A percentile compares a stretch with the other conserved stretches of the same genome.
Evolutionary conservation across 2,329 filamentous ascomycete species (phyloP).

Genomic region (Colletotrichum liriopes): DNA sequence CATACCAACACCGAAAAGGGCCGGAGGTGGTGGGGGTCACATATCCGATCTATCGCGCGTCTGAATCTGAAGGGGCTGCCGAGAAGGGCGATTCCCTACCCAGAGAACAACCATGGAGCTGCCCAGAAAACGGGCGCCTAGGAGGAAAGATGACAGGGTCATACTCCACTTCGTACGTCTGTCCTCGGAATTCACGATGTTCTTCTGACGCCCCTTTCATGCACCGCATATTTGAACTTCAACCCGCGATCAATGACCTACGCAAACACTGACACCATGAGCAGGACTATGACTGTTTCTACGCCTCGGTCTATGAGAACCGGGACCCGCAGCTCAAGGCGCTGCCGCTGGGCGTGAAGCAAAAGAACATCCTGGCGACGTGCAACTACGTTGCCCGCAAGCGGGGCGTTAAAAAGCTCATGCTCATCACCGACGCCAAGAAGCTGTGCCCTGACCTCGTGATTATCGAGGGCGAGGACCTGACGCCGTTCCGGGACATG

Average conservation of each 20-base stretch:
- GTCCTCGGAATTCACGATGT: conserved; percentile 5
- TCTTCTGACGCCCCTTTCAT: conserved; percentile 36
- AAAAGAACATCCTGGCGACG: conserved; percentile 93
- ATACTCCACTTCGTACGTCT: conserved; percentile 85
- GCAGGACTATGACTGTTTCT: conserved; percentile 92
- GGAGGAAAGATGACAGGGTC: conserved; percentile 74
- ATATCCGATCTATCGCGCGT: background rate
- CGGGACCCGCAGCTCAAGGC: conserved; percentile 81
- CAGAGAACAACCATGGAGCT: conserved; percentile 49
- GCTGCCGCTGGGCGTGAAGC: conserved; percentile 86
- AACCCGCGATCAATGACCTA: background rate
- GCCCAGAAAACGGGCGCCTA: conserved; percentile 53
- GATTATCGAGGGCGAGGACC: conserved; percentile 88
- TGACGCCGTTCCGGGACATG: conserved; percentile 86
- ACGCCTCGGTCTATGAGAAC: conserved; percentile 90
- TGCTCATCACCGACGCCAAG: conserved; percentile 87
- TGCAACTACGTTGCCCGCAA: conserved; percentile 94
- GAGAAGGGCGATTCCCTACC: conserved; percentile 8
- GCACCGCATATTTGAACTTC: conserved; percentile 26
- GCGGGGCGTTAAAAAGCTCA: conserved; percentile 83
- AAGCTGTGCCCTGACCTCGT: conserved; percentile 86
- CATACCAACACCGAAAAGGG: conserved; percentile 13
- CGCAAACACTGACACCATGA: conserved; percentile 13
- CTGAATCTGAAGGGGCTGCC: background rate
- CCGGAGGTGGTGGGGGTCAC: conserved; percentile 21